These are phyloP conservation scores for Monosporascus cannonballus DNA, from an alignment of 2,329 filamentous ascomycete species.

Conservation along the genomic window DNA sequence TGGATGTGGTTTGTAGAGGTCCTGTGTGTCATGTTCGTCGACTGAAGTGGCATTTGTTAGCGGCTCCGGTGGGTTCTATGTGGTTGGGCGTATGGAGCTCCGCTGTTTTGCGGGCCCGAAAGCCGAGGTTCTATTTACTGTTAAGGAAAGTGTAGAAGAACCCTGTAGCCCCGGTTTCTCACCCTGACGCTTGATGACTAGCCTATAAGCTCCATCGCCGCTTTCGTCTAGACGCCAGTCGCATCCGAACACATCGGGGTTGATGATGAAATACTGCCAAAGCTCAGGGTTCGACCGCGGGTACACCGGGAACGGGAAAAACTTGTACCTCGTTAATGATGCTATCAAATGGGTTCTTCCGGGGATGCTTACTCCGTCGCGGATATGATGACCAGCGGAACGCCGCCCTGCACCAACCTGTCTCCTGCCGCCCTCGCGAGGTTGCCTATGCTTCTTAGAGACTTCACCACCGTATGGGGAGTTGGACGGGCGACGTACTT, in stretches of 20 bases:
- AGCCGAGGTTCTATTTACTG: too few species aligned
- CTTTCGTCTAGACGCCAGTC: neutral
- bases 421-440: neutral
- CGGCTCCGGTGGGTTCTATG: neutral
- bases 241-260: neutral
- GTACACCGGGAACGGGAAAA: neutral
- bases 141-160: constrained; percentile 36
- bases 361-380: neutral
- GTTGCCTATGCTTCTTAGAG: neutral
- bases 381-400: neutral
- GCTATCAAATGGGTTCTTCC: too few species aligned
- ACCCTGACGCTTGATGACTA: constrained; percentile 19
- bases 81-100: too few species aligned
- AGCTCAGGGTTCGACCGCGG: neutral
- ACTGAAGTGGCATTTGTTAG: constrained; percentile 2
- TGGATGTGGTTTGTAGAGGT: constrained; percentile 37
- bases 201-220: constrained; percentile 21
- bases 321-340: neutral
- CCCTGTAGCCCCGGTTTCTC: constrained; percentile 16
- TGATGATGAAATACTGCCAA: neutral
- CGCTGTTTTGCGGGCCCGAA: too few species aligned
- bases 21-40: constrained; percentile 36
- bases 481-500: neutral
- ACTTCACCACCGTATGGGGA: neutral
- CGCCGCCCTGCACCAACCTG: neutral